phyloP scores from a whole-genome alignment of 345 rosid genomes.

The Rhodomyrtus tomentosa region DNA sequence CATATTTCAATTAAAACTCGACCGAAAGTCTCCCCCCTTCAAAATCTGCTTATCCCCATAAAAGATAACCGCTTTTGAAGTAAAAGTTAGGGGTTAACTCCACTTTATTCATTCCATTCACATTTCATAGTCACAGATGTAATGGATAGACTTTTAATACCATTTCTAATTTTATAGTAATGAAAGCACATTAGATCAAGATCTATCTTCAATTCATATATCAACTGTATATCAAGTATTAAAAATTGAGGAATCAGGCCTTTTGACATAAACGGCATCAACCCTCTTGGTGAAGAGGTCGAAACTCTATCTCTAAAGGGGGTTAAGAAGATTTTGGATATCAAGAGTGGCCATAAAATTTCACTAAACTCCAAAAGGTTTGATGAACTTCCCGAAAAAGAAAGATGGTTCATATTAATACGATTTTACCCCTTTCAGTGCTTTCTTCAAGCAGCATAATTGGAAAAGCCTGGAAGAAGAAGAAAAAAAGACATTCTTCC shows the following conservation, averaged over 20 bases:
- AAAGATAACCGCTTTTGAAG: background rate
- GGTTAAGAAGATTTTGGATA: background rate
- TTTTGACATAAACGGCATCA: background rate
- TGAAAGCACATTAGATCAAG: background rate
- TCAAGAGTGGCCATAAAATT: background rate
- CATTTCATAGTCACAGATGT: background rate
- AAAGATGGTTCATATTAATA: background rate
- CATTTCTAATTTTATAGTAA: background rate
- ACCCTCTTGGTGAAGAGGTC: background rate
- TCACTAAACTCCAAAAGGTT: background rate
- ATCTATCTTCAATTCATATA: background rate
- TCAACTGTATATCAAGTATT: background rate
- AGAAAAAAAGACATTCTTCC: background rate
- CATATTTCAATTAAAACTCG: background rate
- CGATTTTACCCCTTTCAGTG: background rate
- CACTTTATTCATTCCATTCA: background rate
- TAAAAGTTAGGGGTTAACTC: background rate
- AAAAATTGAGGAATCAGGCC: background rate
- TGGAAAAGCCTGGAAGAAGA: background rate
- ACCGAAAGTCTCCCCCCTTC: background rate
- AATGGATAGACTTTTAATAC: background rate
- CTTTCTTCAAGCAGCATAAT: background rate
- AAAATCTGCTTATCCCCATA: background rate
- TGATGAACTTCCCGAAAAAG: background rate
- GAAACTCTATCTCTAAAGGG: background rate